Percentiles rank a stretch among this genome's conserved stretches.
Evolutionary conservation across 2,329 filamentous ascomycete genomes (phyloP).

Genomic region (Colletotrichum truncatum): DNA sequence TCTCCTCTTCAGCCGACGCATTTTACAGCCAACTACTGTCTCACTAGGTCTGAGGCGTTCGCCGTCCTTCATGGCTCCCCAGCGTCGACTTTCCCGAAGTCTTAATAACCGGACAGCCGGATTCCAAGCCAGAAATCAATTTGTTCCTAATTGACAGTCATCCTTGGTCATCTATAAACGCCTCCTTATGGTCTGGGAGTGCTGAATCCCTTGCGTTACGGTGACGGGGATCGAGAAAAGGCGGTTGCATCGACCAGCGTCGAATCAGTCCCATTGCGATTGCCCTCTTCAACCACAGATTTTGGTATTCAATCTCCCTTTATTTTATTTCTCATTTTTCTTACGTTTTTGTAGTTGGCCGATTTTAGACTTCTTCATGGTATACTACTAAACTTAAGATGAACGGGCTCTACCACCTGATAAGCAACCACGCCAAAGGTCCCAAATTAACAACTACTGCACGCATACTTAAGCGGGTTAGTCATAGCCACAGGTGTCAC

Average conservation of each 20-base stretch:
- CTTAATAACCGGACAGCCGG: no score
- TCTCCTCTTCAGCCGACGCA: no score
- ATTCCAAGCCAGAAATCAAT: background rate
- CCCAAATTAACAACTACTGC: no score
- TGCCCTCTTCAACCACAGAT: background rate
- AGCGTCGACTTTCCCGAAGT: no score
- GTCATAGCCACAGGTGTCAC: no score
- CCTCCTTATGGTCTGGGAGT: background rate
- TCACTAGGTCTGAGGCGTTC: background rate
- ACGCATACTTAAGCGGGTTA: no score
- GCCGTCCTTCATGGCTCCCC: background rate
- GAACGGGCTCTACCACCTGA: no score
- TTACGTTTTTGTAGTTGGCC: background rate
- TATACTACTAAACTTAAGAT: background rate
- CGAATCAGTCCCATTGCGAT: background rate
- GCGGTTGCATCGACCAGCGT: background rate
- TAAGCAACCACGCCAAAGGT: no score
- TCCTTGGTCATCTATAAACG: background rate
- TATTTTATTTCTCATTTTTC: background rate
- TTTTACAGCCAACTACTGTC: background rate
- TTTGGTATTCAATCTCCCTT: background rate
- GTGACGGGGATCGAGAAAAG: background rate
- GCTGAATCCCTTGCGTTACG: background rate
- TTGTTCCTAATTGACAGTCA: background rate
- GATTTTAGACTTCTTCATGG: background rate